A percentile compares a stretch with the other conserved stretches of the same genome.
These are phyloP conservation scores for Rhodotorula sp. DNA, from an alignment of 1,284 basidiomycete species.

Conservation along the genomic window DNA sequence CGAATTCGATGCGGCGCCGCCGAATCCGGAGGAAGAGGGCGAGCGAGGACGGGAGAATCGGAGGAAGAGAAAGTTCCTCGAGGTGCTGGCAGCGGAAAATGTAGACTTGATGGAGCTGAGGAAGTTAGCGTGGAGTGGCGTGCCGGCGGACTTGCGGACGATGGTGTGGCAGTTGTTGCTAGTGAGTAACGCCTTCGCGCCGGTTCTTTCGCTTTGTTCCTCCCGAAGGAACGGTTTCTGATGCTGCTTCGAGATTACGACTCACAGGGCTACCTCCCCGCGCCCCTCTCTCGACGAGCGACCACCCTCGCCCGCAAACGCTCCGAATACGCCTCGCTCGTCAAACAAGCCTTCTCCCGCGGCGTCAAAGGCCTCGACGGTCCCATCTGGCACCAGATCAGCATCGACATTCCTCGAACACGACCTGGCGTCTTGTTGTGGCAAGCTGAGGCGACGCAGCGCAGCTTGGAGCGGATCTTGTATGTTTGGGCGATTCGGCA, in stretches of 20 bases:
- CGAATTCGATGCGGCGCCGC: conserved; percentile 24
- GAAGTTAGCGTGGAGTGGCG: conserved; percentile 92
- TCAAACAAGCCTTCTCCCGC: conserved; percentile 84
- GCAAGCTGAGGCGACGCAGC: conserved; percentile 82
- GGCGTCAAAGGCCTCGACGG: conserved; percentile 81
- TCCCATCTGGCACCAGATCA: conserved; percentile 95
- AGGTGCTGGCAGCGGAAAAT: conserved; percentile 40
- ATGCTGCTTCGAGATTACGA: neutral
- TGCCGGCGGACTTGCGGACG: conserved; percentile 82
- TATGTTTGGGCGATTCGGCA: conserved; percentile 98
- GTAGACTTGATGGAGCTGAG: conserved; percentile 76
- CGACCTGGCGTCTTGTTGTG: conserved; percentile 85
- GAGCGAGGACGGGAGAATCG: conserved; percentile 37
- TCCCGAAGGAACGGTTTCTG: neutral
- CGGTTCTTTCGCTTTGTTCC: neutral
- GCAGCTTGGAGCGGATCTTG: conserved; percentile 85
- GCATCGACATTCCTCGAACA: conserved; percentile 92
- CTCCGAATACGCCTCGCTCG: conserved; percentile 84
- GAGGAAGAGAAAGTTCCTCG: conserved; percentile 42
- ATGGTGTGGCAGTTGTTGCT: conserved; percentile 93
- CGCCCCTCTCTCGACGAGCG: conserved; percentile 73
- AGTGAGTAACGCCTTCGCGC: conserved; percentile 56
- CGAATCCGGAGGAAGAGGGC: conserved; percentile 32
- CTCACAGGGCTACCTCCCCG: conserved; percentile 83
- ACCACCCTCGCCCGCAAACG: conserved; percentile 82